Evolutionary conservation across 1,139 yeast species (phyloP).

Genomic region (Starmera stellimalicola): DNA sequence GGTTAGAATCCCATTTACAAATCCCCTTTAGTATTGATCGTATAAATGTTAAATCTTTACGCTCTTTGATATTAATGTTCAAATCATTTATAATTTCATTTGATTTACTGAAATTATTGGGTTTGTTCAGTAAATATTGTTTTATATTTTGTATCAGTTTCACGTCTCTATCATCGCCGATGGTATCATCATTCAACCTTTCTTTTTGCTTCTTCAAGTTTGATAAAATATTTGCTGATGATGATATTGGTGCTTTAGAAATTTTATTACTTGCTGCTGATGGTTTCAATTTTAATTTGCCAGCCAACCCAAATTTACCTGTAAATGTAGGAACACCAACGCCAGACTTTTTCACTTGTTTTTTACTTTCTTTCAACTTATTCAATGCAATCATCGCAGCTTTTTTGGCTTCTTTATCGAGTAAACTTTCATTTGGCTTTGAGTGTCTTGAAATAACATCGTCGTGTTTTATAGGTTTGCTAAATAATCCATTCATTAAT

Average conservation of each 20-base stretch:
- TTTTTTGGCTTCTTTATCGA: constrained; percentile 68
- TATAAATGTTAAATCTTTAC: constrained; percentile 50
- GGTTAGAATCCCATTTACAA: constrained; percentile 53
- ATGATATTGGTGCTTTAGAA: constrained; percentile 3
- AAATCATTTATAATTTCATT: constrained; percentile 46
- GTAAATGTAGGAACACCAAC: constrained; percentile 96
- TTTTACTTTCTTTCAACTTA: constrained; percentile 62
- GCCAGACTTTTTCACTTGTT: constrained; percentile 48
- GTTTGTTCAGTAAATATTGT: constrained; percentile 25
- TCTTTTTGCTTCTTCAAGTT: constrained; percentile 13
- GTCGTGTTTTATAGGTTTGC: constrained; percentile 68
- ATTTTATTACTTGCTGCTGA: constrained; percentile 1
- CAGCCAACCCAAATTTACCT: constrained; percentile 83
- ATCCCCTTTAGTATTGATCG: constrained; percentile 62
- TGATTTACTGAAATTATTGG: constrained; percentile 42
- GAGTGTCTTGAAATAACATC: constrained; percentile 52
- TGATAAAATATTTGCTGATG: constrained; percentile 13
- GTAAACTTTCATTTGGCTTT: constrained; percentile 41
- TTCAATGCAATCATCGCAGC: constrained; percentile 73
- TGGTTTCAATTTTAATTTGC: constrained; percentile 28
- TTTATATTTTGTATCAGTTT: constrained; percentile 29
- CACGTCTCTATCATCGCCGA: constrained; percentile 20
- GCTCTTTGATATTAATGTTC: constrained; percentile 36
- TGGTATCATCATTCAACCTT: constrained; percentile 3
- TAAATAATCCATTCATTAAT: constrained; percentile 66